Base-by-base conservation (phyloP, 108 stramenopile genomes). In the Bacterosira constricta region DNA sequence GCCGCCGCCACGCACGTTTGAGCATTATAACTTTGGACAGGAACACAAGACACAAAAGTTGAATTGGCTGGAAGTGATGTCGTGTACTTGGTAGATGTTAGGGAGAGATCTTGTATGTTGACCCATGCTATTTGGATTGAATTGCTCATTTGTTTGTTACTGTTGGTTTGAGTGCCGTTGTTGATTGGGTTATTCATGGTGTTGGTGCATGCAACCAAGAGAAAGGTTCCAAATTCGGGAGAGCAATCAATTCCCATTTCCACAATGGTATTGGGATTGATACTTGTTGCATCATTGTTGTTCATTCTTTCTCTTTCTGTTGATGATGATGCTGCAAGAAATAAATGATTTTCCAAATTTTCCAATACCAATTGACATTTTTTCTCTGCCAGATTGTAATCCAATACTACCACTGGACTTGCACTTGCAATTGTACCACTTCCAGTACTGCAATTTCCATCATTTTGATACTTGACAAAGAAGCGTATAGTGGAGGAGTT, bases 321-420 rank as follows among this genome's bases (percentile, higher is more conserved):
- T 21, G 23, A 45, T 37, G 7, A 2, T 42, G 52, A 42, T 64
- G 31, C 50, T 38, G 31, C n/a, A 49, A 25, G 20, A 45, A n/a
- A 31, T 10, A 11, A 35, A 31, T 56, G 55, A 23, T 54, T 49
- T 25, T 29, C 26, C 30, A 74, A 41, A 41, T 66, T 29, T 15
- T 83, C 57, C 31, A 75, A 27, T 4, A 88, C 77, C 29, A 83
- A 25, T 7, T 52, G 59, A 18, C 50, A 41, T 50, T 58, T 44
- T 34, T 66, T 73, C 25, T 69, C 57, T 1, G 37, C 41, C 10
- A 75, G 13, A 59, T 78, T 45, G 64, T 84, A 83, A 57, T 88
- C 85, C 51, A 79, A 58, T 4, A 85, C 65, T 6, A 63, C 57
- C 6, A 88, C 27, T 12, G 34, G 12, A 1, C 41, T 42, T 5